phyloP scores from a whole-genome alignment of 495 filamentous ascomycete species.

The Xylaria venustula region DNA sequence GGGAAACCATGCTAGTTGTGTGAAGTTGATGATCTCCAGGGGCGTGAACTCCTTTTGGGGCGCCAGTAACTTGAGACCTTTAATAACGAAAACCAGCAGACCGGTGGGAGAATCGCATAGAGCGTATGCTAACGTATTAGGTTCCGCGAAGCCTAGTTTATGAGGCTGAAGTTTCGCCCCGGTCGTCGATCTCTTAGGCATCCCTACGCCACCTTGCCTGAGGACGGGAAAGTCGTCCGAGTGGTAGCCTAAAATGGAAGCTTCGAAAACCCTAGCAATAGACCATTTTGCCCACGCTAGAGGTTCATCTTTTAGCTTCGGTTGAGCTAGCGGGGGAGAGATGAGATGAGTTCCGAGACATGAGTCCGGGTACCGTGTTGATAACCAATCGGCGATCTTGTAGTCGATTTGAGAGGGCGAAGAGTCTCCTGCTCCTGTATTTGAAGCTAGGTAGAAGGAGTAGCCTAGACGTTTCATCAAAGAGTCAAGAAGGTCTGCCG shows the following conservation, averaged over 20 bases:
- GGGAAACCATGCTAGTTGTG: conserved; percentile 48
- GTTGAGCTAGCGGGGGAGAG: conserved; percentile 37
- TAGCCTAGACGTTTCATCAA: conserved; percentile 71
- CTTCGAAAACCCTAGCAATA: conserved; percentile 39
- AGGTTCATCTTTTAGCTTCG: conserved; percentile 31
- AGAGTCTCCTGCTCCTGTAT: conserved; percentile 32
- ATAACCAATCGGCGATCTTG: conserved; percentile 57
- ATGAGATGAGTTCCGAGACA: conserved; percentile 66
- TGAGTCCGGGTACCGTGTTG: conserved; percentile 50
- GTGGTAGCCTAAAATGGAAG: conserved; percentile 40
- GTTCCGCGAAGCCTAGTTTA: conserved; percentile 35
- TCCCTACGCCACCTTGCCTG: conserved; percentile 12
- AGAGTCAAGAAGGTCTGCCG: conserved; percentile 60
- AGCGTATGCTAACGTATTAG: conserved; percentile 50
- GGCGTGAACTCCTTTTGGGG: conserved; percentile 34
- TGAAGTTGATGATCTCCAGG: conserved; percentile 44
- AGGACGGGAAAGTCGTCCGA: conserved; percentile 37
- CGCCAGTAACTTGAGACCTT: conserved; percentile 32
- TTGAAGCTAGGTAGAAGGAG: conserved; percentile 56
- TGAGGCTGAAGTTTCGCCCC: conserved; percentile 18
- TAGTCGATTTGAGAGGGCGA: conserved; percentile 46
- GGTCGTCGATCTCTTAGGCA: conserved; percentile 15
- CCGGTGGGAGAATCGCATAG: conserved; percentile 55
- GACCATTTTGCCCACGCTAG: conserved; percentile 43
- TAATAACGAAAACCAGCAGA: conserved; percentile 44